Conservation (phyloP, 2,329 filamentous ascomycete species). For the Pyrenochaeta sp. region DNA sequence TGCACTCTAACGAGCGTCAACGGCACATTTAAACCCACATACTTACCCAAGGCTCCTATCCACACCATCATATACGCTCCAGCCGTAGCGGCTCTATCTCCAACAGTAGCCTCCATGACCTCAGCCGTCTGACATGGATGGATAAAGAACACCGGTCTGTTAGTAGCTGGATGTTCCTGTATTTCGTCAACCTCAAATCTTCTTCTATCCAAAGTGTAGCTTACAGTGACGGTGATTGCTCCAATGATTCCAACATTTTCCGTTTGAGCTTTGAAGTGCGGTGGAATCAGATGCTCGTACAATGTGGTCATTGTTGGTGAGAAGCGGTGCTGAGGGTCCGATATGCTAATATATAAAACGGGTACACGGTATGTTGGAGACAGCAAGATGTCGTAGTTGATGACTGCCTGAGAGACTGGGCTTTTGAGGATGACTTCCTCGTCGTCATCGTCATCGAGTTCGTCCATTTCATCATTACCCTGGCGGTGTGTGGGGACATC, state of each 20-base stretch:
- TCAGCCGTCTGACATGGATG: slow-evolving; percentile 91
- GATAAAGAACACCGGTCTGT: slow-evolving; percentile 83
- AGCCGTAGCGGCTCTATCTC: slow-evolving; percentile 46
- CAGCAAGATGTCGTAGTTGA: slow-evolving; percentile 54
- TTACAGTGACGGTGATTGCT: slow-evolving; percentile 49
- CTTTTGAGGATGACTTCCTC: slow-evolving; percentile 27
- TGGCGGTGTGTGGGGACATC: neutral
- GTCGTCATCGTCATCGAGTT: slow-evolving; percentile 32
- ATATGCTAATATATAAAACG: slow-evolving; percentile 52
- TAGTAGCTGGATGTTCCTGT: slow-evolving; percentile 83
- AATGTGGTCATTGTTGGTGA: slow-evolving; percentile 45
- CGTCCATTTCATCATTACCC: slow-evolving; percentile 8
- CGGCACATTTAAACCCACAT: slow-evolving; percentile 80
- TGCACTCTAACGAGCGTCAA: slow-evolving; percentile 62
- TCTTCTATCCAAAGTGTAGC: slow-evolving; percentile 6
- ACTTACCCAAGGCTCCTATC: slow-evolving; percentile 85
- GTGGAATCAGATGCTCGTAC: slow-evolving; percentile 49
- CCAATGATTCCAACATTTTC: slow-evolving; percentile 49
- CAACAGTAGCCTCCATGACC: slow-evolving; percentile 69
- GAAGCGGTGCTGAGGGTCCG: slow-evolving; percentile 36
- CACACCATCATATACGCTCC: slow-evolving; percentile 83
- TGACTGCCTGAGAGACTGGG: neutral
- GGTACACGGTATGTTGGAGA: slow-evolving; percentile 57
- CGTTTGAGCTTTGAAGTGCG: slow-evolving; percentile 41
- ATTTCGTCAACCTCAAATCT: neutral